phyloP scores from a whole-genome alignment of 805 yeast species.

The Nakazawaea ambrosiae region DNA sequence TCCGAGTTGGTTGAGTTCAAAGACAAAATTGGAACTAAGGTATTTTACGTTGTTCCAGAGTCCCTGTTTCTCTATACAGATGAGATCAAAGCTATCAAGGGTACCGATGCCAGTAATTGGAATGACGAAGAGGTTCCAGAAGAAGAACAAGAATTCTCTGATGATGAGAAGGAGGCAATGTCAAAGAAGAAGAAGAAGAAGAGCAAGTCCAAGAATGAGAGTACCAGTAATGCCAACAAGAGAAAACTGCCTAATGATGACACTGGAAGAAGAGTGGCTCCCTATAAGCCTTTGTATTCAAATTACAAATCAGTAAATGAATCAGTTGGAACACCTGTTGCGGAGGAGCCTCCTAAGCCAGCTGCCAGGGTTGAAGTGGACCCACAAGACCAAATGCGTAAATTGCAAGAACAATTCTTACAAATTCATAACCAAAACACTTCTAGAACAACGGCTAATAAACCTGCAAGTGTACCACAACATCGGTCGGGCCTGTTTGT shows the following conservation, averaged over 20 bases:
- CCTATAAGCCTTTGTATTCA: slow-evolving; percentile 6
- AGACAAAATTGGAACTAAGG: slow-evolving; percentile 45
- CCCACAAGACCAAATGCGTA: slow-evolving; percentile 13
- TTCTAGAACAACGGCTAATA: slow-evolving; percentile 6
- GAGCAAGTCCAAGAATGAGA: slow-evolving; percentile 40
- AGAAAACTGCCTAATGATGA: slow-evolving; percentile 5
- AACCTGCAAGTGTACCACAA: neutral
- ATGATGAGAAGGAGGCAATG: slow-evolving; percentile 82
- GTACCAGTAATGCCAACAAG: slow-evolving; percentile 13
- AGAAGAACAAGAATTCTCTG: slow-evolving; percentile 92
- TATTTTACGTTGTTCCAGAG: slow-evolving; percentile 72
- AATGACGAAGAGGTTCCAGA: slow-evolving; percentile 92
- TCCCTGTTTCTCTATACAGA: slow-evolving; percentile 78
- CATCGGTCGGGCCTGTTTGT: slow-evolving; percentile 1
- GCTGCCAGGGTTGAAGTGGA: neutral
- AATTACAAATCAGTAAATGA: slow-evolving; percentile 4
- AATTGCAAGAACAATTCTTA: slow-evolving; percentile 15
- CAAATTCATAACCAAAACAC: slow-evolving; percentile 8
- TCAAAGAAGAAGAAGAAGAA: slow-evolving; percentile 59
- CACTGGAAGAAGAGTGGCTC: slow-evolving; percentile 1
- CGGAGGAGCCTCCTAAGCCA: neutral
- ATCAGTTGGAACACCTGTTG: too few relatives aligned
- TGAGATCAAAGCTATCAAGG: slow-evolving; percentile 60
- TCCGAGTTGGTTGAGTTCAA: slow-evolving; percentile 43
- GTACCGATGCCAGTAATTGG: slow-evolving; percentile 92